Evolutionary conservation across 306 rosid species (phyloP).

Genomic region (Rosa lucieae): DNA sequence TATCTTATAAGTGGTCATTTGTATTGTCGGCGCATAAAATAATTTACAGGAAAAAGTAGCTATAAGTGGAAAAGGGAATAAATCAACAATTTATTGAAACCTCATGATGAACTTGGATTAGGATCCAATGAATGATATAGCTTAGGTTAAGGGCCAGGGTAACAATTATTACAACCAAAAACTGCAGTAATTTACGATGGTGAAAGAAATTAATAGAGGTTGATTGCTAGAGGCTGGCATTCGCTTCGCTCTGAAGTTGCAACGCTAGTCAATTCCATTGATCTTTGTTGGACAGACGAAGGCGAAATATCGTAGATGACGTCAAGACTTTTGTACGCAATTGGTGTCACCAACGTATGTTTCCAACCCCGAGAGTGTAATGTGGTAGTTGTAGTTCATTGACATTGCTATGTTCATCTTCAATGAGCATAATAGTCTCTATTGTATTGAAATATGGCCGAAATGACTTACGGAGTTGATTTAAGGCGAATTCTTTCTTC

Average conservation of each 20-base stretch:
- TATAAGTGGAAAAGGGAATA: background rate
- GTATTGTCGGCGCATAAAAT: too few relatives aligned
- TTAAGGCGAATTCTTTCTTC: background rate
- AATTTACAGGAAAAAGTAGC: background rate
- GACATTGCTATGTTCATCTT: background rate
- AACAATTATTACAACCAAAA: too few relatives aligned
- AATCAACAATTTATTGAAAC: background rate
- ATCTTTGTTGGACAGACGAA: too few relatives aligned
- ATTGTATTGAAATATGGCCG: background rate
- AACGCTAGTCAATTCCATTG: too few relatives aligned
- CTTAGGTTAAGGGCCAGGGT: too few relatives aligned
- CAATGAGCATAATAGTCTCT: background rate
- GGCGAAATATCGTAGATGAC: too few relatives aligned
- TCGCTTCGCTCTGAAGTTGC: too few relatives aligned
- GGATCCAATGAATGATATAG: background rate
- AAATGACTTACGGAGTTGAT: background rate
- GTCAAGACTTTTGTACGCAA: too few relatives aligned
- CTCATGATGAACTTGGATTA: background rate
- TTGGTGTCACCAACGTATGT: background rate
- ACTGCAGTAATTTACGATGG: too few relatives aligned
- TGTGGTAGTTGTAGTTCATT: background rate
- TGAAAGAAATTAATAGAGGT: too few relatives aligned
- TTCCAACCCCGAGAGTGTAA: background rate
- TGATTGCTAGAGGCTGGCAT: too few relatives aligned
- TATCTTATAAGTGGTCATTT: background rate